Percentiles rank a stretch among this genome's conserved stretches.
Evolutionary conservation across 257 asterid species (phyloP).

Genomic region (Forsythia suspensa): DNA sequence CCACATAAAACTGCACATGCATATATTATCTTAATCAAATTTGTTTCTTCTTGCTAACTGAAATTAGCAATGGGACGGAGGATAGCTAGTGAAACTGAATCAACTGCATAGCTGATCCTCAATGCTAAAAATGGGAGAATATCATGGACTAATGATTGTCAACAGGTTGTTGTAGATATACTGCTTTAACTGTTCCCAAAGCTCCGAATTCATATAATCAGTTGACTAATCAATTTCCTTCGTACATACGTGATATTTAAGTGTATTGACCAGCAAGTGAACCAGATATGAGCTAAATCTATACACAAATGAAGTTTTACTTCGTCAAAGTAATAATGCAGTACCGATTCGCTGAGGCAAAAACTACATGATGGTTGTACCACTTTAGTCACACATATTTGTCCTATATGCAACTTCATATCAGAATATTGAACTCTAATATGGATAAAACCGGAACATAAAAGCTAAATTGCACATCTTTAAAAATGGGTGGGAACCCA

Average conservation of each 20-base stretch:
- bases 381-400: neutral
- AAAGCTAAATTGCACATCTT: neutral
- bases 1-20: neutral
- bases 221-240: neutral
- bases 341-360: neutral
- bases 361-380: neutral
- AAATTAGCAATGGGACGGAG: neutral
- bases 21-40: neutral
- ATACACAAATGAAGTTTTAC: neutral
- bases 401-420: neutral
- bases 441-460: neutral
- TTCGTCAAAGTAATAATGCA: neutral
- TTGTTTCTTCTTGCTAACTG: neutral
- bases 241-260: neutral
- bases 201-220: neutral
- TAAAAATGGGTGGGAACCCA: neutral
- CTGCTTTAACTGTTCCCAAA: neutral
- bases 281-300: neutral
- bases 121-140: neutral
- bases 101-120: neutral
- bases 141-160: neutral
- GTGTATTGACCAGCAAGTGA: slow-evolving; percentile 3
- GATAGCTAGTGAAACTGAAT: neutral
- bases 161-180: neutral
- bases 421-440: neutral